Base-by-base conservation (phyloP, 208 protist genomes). In the Endotrypanum monterogeii region DNA sequence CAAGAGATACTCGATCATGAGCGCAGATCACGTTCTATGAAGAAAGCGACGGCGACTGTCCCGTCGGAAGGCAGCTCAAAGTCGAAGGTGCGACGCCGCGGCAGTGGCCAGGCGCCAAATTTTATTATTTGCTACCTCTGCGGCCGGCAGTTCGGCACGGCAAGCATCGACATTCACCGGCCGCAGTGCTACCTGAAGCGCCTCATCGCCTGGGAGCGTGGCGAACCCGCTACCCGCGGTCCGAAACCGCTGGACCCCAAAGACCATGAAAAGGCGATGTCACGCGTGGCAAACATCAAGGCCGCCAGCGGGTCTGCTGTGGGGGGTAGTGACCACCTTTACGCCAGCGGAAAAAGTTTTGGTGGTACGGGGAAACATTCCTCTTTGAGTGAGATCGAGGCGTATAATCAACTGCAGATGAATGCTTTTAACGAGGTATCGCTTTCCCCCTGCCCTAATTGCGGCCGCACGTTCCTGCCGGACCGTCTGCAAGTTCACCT, bases 101-200 rank as follows among this genome's bases (percentile, higher is more conserved):
- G 76, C 39, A 20, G 44, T 67, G 74, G 75, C 5, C 61, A 81
- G 69, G 67, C 76, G 1, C 94, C 94, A 0, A 92, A 89, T 52
- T 96, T 96, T 74, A 73, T 96, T 51, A 79, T 96, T 30, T 97
- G 94, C 74, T 98, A 98, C 71, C 82, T 97, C 18, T 98, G 94
- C 75, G 94, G 94, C 0, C 90, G 80, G 37, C 89, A 97, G 87
- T 98, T 97, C 66, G 89, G 94, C 71, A 86, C 82, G 18, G 71
- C 74, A 28, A 97, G 92, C 80, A 86, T 98, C 35, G 79, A 75
- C 71, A 95, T 98, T 73, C 96, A 98, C 67, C 93, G 92, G n/a
- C 92, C 90, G 30, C 92, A 97, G 85, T 98, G 96, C 73, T 95
- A 95, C 71, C 72, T 95, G 35, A 97, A 98, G 84, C 89, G 91